Percentiles rank a stretch among this genome's conserved stretches.
These are phyloP conservation scores for Diaporthe sp. DNA, from an alignment of 2,329 filamentous ascomycete species.

Conservation along the genomic window DNA sequence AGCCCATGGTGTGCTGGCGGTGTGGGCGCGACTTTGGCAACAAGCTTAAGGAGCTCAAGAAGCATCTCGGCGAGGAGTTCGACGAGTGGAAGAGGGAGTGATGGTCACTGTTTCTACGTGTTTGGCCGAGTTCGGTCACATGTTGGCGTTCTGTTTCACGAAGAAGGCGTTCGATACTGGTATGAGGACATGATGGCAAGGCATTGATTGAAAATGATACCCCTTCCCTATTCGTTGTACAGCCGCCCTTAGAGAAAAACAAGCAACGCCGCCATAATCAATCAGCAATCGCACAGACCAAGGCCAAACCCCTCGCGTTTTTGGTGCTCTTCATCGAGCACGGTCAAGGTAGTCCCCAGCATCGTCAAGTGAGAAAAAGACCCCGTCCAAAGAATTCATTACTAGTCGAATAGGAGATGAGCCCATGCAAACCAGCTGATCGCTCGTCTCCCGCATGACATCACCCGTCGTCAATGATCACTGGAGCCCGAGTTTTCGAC, in stretches of 20 bases:
- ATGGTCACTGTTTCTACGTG: not conserved
- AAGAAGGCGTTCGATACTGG: not conserved
- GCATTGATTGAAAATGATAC: slow-evolving; percentile 25
- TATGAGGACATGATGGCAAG: not conserved
- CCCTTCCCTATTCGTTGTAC: slow-evolving; percentile 5
- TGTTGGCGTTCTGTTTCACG: slow-evolving; percentile 27
- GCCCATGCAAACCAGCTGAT: not conserved
- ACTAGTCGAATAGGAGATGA: not conserved
- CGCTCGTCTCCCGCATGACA: not conserved
- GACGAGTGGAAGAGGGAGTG: slow-evolving; percentile 62
- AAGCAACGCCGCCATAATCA: not conserved
- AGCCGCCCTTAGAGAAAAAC: slow-evolving; percentile 4
- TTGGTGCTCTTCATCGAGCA: not conserved
- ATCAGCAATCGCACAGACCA: slow-evolving; percentile 13
- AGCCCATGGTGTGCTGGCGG: slow-evolving; percentile 85
- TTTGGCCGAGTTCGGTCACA: not conserved
- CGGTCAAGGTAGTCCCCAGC: not conserved
- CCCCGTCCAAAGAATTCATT: not conserved
- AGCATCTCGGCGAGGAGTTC: slow-evolving; percentile 75
- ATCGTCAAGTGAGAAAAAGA: not conserved
- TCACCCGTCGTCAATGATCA: not conserved
- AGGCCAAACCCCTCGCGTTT: not conserved
- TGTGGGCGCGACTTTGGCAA: slow-evolving; percentile 82
- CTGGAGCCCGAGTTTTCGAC: slow-evolving; percentile 35
- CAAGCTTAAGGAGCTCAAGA: slow-evolving; percentile 80